Evolutionary conservation across 2,329 filamentous ascomycete species (phyloP), one percentile per base, ranked within the genome.

Genomic region (Zarea fungicola): DNA sequence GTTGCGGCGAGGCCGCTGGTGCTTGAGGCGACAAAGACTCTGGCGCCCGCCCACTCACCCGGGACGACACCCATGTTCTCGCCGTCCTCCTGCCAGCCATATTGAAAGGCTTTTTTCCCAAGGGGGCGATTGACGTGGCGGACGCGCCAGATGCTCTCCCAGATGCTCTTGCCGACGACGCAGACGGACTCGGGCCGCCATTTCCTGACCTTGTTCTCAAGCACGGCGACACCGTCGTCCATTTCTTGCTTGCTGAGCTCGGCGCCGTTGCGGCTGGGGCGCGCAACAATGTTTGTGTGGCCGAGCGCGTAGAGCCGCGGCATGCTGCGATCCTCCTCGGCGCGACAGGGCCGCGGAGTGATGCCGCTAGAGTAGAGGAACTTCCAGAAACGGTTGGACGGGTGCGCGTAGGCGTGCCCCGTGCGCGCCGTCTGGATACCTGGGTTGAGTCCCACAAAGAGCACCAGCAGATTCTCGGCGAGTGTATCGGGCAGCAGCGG

Each of bases 1-100:
- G 78, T 81, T 2, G 91, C 91, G 4, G 89, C 89, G 57, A 96
- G 67, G 2, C 91, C 93, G 69, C 90, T 96, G 37, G 93, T 97
- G 59, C 86, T 95, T 41, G 85, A 87, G 11, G 90, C 84, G n/a
- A 97, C 93, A 73, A 95, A 97, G 1, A 97, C 84, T 56, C 72
- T 82, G 5, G 89, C 81, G 0, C 92, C 92, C 2, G 70, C 66
- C 85, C 88, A 96, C 14, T 65, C 70, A 2, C 62, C 68, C 14
- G 70, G 48, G 1, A 71, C 60, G 5, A 66, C 61, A 3, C 78
- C 78, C 73, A 81, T 77, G 46, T 78, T 74, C 66, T 75, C 72
- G 6, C 58, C 55, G 50, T 76, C 69, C 47, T 83, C 80, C 76
- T 96, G 91, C 90, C 90, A 96, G 1, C 91, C 91, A 66, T 95